phyloP scores from a whole-genome alignment of 345 rosid species.

The Punica granatum region DNA sequence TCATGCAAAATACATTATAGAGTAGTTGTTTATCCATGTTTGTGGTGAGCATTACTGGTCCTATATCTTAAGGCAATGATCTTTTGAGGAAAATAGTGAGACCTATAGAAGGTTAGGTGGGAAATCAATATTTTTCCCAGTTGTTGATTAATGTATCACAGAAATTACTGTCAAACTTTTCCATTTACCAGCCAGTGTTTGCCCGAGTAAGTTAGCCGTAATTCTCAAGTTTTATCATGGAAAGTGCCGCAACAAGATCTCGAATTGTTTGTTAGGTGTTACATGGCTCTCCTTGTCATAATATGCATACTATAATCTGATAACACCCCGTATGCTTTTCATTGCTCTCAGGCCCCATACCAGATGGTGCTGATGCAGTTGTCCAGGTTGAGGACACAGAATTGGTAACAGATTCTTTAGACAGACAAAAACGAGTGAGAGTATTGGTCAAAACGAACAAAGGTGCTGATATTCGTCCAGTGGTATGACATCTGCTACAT shows the following conservation, averaged over 20 bases:
- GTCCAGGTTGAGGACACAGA: conserved; percentile 93
- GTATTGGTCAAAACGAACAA: conserved; percentile 55
- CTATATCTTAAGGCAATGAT: neutral
- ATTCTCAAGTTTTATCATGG: neutral
- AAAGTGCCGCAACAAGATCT: neutral
- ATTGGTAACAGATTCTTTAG: conserved; percentile 26
- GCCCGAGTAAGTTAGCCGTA: neutral
- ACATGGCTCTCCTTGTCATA: neutral
- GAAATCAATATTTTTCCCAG: neutral
- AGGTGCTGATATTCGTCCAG: conserved; percentile 84
- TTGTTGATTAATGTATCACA: neutral
- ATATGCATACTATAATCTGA: neutral
- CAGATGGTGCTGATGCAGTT: conserved; percentile 97
- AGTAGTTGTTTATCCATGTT: neutral
- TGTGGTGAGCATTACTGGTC: neutral
- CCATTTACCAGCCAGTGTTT: neutral
- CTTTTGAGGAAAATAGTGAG: neutral
- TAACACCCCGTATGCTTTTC: neutral
- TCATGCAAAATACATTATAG: neutral
- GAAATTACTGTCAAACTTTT: neutral
- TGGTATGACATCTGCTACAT: conserved; percentile 44
- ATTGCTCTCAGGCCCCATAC: conserved; percentile 63
- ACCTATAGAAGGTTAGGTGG: neutral
- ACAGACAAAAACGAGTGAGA: conserved; percentile 42
- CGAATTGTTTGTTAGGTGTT: neutral